phyloP scores from a whole-genome alignment of 139 green algal species.

The Micractinium sp. region DNA sequence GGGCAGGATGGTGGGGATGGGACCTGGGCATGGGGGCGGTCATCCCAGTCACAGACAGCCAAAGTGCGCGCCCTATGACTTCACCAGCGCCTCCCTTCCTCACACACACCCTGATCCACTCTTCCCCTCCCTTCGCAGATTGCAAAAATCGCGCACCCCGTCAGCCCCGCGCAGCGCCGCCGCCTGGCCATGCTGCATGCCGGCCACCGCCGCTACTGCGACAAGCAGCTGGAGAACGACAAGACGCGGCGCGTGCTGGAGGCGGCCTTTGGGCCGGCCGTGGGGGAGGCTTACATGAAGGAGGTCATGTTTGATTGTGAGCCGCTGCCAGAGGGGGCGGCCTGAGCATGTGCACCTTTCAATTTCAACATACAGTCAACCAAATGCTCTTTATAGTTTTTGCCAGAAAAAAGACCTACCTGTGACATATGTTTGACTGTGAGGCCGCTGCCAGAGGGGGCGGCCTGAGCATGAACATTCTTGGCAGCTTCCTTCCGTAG shows the following conservation, averaged over 20 bases:
- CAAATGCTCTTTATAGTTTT: too few species aligned
- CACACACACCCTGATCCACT: not conserved
- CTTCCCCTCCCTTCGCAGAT: not conserved
- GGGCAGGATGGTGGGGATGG: too few species aligned
- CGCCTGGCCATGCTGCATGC: not conserved
- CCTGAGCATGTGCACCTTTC: not conserved
- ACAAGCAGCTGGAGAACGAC: constrained; percentile 77
- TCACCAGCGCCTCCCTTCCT: not conserved
- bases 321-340: not conserved
- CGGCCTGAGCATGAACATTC: not conserved
- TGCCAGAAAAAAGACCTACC: too few species aligned
- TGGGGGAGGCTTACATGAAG: constrained; percentile 74
- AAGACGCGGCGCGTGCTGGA: constrained; percentile 80
- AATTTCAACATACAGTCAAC: too few species aligned
- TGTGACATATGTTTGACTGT: constrained; percentile 66
- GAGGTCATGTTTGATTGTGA: constrained; percentile 61
- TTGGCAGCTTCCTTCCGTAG: too few species aligned
- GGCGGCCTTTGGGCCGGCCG: constrained; percentile 63
- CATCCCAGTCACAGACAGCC: too few species aligned
- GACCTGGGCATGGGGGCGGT: too few species aligned
- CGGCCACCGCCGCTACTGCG: constrained; percentile 60
- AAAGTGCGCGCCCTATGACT: too few species aligned
- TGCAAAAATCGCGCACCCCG: constrained; percentile 21
- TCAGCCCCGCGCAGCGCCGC: not conserved
- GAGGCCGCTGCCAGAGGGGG: not conserved